Conservation (phyloP, 1,139 yeast species). For the Schwanniomyces etchellsii region DNA sequence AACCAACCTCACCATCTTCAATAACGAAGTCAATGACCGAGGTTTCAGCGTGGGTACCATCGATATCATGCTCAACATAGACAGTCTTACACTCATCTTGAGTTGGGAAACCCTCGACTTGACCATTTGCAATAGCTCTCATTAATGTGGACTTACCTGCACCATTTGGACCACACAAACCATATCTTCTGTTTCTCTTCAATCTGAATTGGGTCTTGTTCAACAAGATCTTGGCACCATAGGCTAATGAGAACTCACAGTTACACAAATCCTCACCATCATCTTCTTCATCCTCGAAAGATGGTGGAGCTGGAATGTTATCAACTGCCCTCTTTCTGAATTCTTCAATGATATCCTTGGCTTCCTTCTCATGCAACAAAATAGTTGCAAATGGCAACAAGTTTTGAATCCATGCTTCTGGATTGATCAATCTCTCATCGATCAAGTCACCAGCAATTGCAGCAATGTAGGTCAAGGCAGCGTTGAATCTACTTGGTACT, state of each 20-base stretch:
- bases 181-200: conserved; percentile 99
- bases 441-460: conserved; percentile 98
- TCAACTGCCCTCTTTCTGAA: conserved; percentile 95
- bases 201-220: conserved; percentile 99
- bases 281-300: conserved; percentile 97
- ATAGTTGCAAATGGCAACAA: conserved; percentile 92
- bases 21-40: conserved; percentile 86
- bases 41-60: conserved; percentile 95
- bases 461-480: conserved; percentile 78
- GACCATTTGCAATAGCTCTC: conserved; percentile 99
- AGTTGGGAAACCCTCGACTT: conserved; percentile 99
- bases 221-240: conserved; percentile 99
- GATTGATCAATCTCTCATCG: conserved; percentile 95
- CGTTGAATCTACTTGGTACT: conserved; percentile 70
- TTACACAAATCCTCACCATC: conserved; percentile 99
- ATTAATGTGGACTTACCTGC: conserved; percentile 99
- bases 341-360: conserved; percentile 86
- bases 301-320: conserved; percentile 95
- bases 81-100: conserved; percentile 98
- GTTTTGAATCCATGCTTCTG: conserved; percentile 83
- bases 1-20: conserved; percentile 76
- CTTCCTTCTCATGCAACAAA: conserved; percentile 89
- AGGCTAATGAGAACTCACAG: conserved; percentile 99
- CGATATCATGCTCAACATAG: conserved; percentile 99
- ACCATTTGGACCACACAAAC: conserved; percentile 99